Evolutionary conservation across 768 basidiomycete species (phyloP), one percentile per base, ranked within the genome.

Genomic region (Mycena metata): DNA sequence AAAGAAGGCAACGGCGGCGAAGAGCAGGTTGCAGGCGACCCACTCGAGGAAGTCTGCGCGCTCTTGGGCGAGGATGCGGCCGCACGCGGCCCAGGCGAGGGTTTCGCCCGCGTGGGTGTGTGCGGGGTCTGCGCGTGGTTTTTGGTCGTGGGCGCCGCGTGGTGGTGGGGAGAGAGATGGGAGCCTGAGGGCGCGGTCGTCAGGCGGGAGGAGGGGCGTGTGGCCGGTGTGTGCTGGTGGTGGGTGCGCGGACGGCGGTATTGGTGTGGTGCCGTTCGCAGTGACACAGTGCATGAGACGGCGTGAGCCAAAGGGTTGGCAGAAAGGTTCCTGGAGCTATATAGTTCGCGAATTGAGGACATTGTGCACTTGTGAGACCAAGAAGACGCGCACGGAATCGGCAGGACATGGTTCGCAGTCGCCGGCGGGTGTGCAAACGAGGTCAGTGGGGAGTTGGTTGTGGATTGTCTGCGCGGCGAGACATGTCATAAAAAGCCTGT

Each of bases 251-350:
- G 30, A 30, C 30, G 23, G 43, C 15, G 56, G 30, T 4, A 39
- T 74, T 79, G 55, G 77, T 72, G 70, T 49, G 50, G 77, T 66
- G 46, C 71, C 50, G 39, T 39, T 39, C 2, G 39, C 39, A 58
- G 85, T 86, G 39, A 88, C 75, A 68, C 96, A 98, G 76, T 96
- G 96, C 83, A 96, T 85, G 45, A 96, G 86, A 21, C 94, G 90
- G 24, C 96, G 89, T 79, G 96, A 96, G 58, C 96, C 96, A 76
- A 96, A 97, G n/a, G 96, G 96, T 75, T 94, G 90, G 80, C 96
- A 98, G 79, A 93, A 97, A 2, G 96, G 96, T 81, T 96, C 89
- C 73, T 90, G 83, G 39, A 94, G 82, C 95, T 96, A 70, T 96
- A 70, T 11, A 41, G 61, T 50, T 59, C 54, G 26, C 36, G 4